Conservation (phyloP, 306 rosid genomes). For the Fragaria nilgerrensis region DNA sequence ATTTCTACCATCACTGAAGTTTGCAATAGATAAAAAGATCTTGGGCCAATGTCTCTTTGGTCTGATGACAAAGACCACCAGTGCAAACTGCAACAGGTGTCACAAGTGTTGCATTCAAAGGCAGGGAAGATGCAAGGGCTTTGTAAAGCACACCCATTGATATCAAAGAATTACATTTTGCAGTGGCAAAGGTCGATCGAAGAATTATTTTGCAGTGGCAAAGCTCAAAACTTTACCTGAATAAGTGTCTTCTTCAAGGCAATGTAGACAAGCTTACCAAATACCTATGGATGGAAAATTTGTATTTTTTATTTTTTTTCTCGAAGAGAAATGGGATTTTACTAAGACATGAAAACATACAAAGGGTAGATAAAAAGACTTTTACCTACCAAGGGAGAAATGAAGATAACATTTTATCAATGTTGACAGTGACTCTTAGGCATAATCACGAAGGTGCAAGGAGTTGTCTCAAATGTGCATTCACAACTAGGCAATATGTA, state of each 20-base stretch:
- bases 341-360: background rate
- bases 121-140: background rate
- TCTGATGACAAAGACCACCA: background rate
- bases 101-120: background rate
- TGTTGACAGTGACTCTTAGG: background rate
- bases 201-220: conserved; percentile 8
- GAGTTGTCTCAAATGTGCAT: background rate
- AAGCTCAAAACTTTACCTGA: conserved; percentile 1
- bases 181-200: background rate
- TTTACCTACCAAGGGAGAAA: background rate
- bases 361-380: background rate
- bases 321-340: background rate
- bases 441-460: background rate
- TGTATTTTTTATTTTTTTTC: background rate
- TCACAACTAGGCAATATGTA: background rate
- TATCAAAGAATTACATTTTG: background rate
- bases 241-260: conserved; percentile 4
- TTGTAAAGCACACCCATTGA: background rate
- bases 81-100: background rate
- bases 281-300: conserved; percentile 4
- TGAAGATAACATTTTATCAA: background rate
- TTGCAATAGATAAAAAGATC: background rate
- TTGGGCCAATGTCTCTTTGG: background rate
- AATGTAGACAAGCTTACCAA: conserved; percentile 7
- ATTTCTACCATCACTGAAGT: background rate